Conservation (phyloP, 2,329 filamentous ascomycete species). For the Xylariaceae sp. region DNA sequence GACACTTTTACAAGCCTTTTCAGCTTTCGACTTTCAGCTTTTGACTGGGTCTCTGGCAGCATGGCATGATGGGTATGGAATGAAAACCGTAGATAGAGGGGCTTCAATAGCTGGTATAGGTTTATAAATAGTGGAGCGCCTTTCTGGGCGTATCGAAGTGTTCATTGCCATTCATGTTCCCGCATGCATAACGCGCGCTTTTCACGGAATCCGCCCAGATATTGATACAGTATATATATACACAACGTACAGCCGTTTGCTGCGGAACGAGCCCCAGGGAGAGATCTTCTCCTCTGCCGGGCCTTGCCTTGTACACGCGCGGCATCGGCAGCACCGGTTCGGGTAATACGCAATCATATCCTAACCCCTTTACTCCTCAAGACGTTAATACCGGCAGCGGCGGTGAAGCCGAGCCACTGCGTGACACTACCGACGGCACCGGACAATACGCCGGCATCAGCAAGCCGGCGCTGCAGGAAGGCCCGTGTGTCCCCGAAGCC, state of each 20-base stretch:
- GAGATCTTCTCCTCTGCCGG: background rate
- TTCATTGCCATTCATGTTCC: background rate
- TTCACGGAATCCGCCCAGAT: background rate
- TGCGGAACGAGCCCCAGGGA: background rate
- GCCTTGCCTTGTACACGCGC: background rate
- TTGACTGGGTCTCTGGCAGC: background rate
- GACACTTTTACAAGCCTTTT: background rate
- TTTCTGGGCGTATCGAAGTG: background rate
- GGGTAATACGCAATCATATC: conserved; percentile 47
- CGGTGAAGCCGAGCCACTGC: conserved; percentile 80
- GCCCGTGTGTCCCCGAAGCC: conserved; percentile 72
- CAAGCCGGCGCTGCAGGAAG: conserved; percentile 72
- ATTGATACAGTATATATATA: conserved; percentile 11
- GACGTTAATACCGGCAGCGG: conserved; percentile 71
- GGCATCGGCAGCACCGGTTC: background rate
- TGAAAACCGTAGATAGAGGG: conserved; percentile 7
- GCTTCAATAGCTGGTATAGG: background rate
- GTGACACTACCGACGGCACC: conserved; percentile 59
- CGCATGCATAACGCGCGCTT: background rate
- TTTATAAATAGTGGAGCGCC: background rate
- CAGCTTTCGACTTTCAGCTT: conserved; percentile 1
- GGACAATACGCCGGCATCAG: conserved; percentile 62
- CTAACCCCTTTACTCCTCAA: conserved; percentile 82
- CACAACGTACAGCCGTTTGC: background rate
- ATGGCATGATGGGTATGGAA: conserved; percentile 3